Evolutionary conservation across 371 early-diverging fungal species (phyloP), one percentile per base, ranked within the genome.

Genomic region (Actinomortierella ambigua): DNA sequence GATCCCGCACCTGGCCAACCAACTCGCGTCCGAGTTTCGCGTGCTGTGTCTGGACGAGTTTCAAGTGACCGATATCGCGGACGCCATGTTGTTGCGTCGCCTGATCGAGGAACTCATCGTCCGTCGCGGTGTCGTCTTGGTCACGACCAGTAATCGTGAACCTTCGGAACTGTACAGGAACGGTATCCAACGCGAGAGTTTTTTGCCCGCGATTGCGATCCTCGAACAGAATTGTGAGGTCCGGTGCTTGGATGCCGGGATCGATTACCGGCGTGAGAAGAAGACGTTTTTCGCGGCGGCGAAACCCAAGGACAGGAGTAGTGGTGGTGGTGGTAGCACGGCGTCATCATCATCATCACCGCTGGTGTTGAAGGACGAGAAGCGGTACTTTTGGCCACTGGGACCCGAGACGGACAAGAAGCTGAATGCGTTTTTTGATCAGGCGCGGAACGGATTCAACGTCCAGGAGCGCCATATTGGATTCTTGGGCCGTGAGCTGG

Each of bases 41-140:
- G 86, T 98, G 0, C 75, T 97, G 11, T 98, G 97, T 68, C 93
- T 98, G 81, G 98, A 98, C 66, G 98, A 98, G 69, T 91, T 98
- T 61, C 98, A 98, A 73, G 84, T 98, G 5, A 96, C 96, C 0
- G 96, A 98, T 70, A 96, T 98, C 63, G 95, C 94, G 1, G 97
- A 97, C 69, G 98, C 98, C 53, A 97, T 97, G 97, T 86, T 98
- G 48, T 65, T 97, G 44, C 84, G 95, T 15, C 87, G 91, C 14
- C 78, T 98, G 20, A 87, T 95, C 65, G 81, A 85, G 2, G 93
- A 92, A 57, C 77, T 97, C 27, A 92, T 95, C 55, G 61, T 66
- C n/a, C 68, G 81, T 15, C 83, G 90, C n/a, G 96, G 96, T n/a
- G 91, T 95, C 2, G 91, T 96, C 1, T 65, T 97, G 13, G 89